Evolutionary conservation across 1,284 basidiomycete genomes (phyloP).

Genomic region (Trametes sp.): DNA sequence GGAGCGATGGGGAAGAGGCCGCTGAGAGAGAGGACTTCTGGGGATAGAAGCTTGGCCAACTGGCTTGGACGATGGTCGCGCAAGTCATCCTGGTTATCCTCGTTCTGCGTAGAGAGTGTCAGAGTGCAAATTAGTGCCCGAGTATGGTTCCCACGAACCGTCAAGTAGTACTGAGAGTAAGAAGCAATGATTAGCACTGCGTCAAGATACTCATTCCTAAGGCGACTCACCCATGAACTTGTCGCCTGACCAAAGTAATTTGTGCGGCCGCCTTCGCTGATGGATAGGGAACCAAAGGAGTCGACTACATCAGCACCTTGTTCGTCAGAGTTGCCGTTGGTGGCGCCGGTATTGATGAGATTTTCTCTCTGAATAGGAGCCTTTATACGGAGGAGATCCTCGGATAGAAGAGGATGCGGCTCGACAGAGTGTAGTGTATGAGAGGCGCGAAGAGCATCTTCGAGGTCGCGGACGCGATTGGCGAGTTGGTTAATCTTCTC

Average conservation of each 20-base stretch:
- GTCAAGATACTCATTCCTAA: slow-evolving; percentile 9
- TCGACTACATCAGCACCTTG: slow-evolving; percentile 74
- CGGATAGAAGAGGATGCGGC: slow-evolving; percentile 68
- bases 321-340: slow-evolving; percentile 50
- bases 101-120: slow-evolving; percentile 53
- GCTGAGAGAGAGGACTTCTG: slow-evolving; percentile 67
- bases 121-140: slow-evolving; percentile 13
- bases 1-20: slow-evolving; percentile 71
- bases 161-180: slow-evolving; percentile 69
- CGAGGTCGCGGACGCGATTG: slow-evolving; percentile 77
- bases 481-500: slow-evolving; percentile 82
- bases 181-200: slow-evolving; percentile 2
- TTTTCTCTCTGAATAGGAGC: slow-evolving; percentile 73
- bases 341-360: slow-evolving; percentile 31
- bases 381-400: slow-evolving; percentile 75
- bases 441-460: slow-evolving; percentile 69
- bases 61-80: slow-evolving; percentile 55
- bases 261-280: slow-evolving; percentile 70
- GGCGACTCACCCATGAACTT: slow-evolving; percentile 71
- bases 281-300: slow-evolving; percentile 78
- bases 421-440: slow-evolving; percentile 69
- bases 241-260: slow-evolving; percentile 80
- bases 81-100: slow-evolving; percentile 61
- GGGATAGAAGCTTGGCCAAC: slow-evolving; percentile 62
- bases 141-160: slow-evolving; percentile 50